Percentiles rank a stretch among this genome's conserved stretches.
Evolutionary conservation across 495 filamentous ascomycete species (phyloP).

Genomic region (Penicillium robsamsonii): DNA sequence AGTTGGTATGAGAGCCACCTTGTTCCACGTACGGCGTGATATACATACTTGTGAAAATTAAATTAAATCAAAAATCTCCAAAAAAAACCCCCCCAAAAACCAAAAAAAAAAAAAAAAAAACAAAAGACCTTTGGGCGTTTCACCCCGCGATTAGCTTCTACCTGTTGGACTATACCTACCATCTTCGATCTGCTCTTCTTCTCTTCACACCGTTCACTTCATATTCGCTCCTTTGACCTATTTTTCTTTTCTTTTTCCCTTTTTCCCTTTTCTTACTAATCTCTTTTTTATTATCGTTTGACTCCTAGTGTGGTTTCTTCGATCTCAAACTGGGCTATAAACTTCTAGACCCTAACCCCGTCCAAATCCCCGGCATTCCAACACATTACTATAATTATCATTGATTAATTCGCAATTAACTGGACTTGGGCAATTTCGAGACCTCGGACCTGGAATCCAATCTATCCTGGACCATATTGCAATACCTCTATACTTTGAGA

Average conservation of each 20-base stretch:
- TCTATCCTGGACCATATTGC: conserved; percentile 29
- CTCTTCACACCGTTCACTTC: conserved; percentile 22
- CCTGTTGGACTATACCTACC: conserved; percentile 29
- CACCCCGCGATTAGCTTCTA: conserved; percentile 42
- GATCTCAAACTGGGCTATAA: conserved; percentile 20
- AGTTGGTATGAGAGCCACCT: conserved; percentile 31
- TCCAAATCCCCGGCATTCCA: conserved; percentile 17
- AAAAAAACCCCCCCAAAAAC: conserved; percentile 13
- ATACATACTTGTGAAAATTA: conserved; percentile 13
- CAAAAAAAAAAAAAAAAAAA: conserved; percentile 20
- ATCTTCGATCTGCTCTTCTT: conserved; percentile 20
- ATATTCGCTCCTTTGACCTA: conserved; percentile 31
- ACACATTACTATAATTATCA: conserved; percentile 28
- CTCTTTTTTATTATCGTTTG: conserved; percentile 14
- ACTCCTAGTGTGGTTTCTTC: conserved; percentile 11
- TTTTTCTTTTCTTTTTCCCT: conserved; percentile 24
- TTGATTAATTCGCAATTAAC: conserved; percentile 28
- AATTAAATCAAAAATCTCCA: conserved; percentile 11
- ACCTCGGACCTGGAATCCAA: conserved; percentile 17
- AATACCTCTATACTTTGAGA: conserved; percentile 9
- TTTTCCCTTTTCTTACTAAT: conserved; percentile 19
- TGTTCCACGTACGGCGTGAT: conserved; percentile 31
- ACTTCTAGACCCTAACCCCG: conserved; percentile 19
- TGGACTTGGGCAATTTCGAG: conserved; percentile 5
- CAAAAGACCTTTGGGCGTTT: conserved; percentile 29